Conservation (phyloP, 352 stramenopile genomes). For the Plasmopara viticola region DNA sequence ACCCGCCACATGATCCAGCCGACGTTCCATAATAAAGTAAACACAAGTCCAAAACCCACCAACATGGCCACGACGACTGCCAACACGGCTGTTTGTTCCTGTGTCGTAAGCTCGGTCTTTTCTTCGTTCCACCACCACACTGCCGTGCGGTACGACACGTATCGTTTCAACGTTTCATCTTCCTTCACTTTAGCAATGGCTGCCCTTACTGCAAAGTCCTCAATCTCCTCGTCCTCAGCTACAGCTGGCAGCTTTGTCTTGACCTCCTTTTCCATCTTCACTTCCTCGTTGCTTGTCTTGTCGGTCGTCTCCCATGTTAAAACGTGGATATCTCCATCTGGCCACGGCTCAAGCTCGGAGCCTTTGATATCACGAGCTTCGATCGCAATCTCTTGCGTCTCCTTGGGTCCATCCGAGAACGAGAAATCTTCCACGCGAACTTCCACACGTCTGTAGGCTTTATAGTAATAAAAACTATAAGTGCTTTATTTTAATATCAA, state of each 20-base stretch:
- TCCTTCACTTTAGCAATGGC: slow-evolving; percentile 7
- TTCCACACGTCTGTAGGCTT: slow-evolving; percentile 36
- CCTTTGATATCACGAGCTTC: slow-evolving; percentile 53
- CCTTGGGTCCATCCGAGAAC: slow-evolving; percentile 46
- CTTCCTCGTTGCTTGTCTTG: slow-evolving; percentile 3
- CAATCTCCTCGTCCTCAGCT: slow-evolving; percentile 4
- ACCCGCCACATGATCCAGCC: slow-evolving; percentile 36
- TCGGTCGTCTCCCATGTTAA: slow-evolving; percentile 27
- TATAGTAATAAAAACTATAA: slow-evolving; percentile 2
- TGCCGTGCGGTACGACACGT: slow-evolving; percentile 23
- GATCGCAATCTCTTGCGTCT: slow-evolving; percentile 41
- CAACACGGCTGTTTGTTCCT: slow-evolving; percentile 57
- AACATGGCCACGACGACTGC: slow-evolving; percentile 44
- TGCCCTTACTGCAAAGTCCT: slow-evolving; percentile 11
- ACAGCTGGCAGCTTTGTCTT: slow-evolving; percentile 4
- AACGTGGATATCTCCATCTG: slow-evolving; percentile 21
- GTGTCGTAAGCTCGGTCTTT: slow-evolving; percentile 43
- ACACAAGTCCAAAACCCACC: slow-evolving; percentile 30
- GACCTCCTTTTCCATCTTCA: slow-evolving; percentile 4
- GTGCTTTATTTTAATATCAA: background rate
- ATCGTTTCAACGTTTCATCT: slow-evolving; percentile 12
- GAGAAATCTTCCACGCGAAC: slow-evolving; percentile 65
- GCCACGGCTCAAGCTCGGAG: slow-evolving; percentile 34
- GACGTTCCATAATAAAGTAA: slow-evolving; percentile 34
- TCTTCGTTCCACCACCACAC: slow-evolving; percentile 41